Conservation (phyloP, 108 stramenopile genomes). For the Fragilariopsis cylindrus region DNA sequence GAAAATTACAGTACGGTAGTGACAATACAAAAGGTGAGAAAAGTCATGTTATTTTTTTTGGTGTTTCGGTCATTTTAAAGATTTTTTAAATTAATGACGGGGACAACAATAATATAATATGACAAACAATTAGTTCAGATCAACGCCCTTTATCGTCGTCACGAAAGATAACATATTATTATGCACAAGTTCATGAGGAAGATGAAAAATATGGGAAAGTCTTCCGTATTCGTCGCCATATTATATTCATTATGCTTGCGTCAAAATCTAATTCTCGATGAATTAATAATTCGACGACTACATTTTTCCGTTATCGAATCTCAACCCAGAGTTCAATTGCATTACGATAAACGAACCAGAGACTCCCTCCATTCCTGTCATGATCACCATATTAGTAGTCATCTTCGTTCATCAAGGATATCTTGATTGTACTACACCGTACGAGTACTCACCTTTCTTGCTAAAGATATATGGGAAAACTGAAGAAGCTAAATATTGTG, state of each 20-base stretch:
- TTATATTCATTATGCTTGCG: background rate
- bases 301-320: background rate
- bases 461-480: background rate
- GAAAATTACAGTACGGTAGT: background rate
- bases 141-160: background rate
- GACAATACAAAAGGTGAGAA: background rate
- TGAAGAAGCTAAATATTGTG: constrained; percentile 12
- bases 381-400: background rate
- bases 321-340: background rate
- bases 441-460: constrained; percentile 8
- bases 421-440: no score
- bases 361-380: background rate
- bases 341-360: background rate
- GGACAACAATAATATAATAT: background rate
- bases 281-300: background rate
- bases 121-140: background rate
- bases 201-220: no score
- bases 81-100: background rate
- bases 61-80: background rate
- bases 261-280: background rate
- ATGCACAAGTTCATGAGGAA: background rate
- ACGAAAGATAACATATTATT: background rate
- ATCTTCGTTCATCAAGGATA: background rate
- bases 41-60: background rate
- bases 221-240: no score